A percentile compares a stretch with the other conserved stretches of the same genome.
Conservation (phyloP, 2,329 filamentous ascomycete species). For the Trichoderma sp. region DNA sequence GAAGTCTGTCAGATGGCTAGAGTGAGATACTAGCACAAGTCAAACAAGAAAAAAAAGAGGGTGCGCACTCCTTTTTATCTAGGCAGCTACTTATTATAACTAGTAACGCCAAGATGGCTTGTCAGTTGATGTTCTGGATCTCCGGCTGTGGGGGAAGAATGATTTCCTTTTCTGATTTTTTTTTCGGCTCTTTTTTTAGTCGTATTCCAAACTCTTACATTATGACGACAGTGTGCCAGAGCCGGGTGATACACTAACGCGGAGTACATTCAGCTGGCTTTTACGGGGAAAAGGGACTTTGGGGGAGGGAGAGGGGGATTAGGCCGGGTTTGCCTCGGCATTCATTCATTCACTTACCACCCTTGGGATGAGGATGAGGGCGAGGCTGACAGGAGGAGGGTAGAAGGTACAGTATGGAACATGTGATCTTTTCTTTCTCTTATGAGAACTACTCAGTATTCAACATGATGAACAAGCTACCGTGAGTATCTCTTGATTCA, state of each 20-base stretch:
- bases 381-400: too few species aligned
- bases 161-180: too few species aligned
- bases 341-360: background rate
- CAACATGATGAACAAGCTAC: too few species aligned
- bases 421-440: too few species aligned
- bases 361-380: too few species aligned
- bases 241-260: background rate
- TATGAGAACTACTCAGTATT: too few species aligned
- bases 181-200: background rate
- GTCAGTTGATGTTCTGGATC: background rate
- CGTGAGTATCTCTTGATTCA: too few species aligned
- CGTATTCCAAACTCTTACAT: background rate
- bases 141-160: background rate
- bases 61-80: constrained; percentile 10
- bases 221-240: constrained; percentile 3
- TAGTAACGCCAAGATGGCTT: background rate
- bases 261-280: background rate
- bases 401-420: background rate
- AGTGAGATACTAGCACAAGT: background rate
- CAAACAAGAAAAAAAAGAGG: background rate
- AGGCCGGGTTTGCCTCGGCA: constrained; percentile 22
- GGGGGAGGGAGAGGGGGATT: too few species aligned
- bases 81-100: background rate
- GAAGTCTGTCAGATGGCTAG: background rate
- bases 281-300: constrained; percentile 22